Evolutionary conservation across 2,329 filamentous ascomycete species (phyloP).

Genomic region (Aspergillus chevalieri): DNA sequence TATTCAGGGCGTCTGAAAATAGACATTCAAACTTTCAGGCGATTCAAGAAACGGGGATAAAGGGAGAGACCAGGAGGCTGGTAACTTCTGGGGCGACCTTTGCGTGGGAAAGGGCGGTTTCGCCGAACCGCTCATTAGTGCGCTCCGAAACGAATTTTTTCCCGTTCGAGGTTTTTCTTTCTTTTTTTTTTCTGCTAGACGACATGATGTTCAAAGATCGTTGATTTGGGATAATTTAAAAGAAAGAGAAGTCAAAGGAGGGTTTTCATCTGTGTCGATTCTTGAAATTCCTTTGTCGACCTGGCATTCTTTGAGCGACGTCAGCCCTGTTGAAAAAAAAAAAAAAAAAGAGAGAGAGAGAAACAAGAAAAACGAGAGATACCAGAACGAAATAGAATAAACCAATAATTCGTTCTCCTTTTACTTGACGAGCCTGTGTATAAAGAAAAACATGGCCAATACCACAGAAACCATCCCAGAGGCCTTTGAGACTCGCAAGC

Average conservation of each 20-base stretch:
- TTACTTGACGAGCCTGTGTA: too few relatives aligned
- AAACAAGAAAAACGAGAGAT: conserved; percentile 1
- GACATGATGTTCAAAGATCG: background rate
- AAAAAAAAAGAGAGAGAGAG: conserved; percentile 2
- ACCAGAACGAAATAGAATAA: background rate
- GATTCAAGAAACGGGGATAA: background rate
- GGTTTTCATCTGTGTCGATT: background rate
- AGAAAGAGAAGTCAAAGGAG: background rate
- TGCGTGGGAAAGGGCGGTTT: conserved; percentile 14
- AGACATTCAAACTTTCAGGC: background rate
- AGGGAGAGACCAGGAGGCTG: conserved; percentile 17
- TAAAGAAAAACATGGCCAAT: background rate
- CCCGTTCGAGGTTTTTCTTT: conserved; percentile 8
- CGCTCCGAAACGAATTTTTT: conserved; percentile 5
- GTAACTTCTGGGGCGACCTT: conserved; percentile 22
- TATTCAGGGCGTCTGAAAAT: background rate
- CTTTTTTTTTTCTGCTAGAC: background rate
- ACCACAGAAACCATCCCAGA: conserved; percentile 14
- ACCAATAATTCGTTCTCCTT: background rate
- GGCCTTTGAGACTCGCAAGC: conserved; percentile 58
- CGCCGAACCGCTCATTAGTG: conserved; percentile 10
- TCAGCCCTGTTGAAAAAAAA: background rate
- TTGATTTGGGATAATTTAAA: background rate
- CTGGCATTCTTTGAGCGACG: background rate
- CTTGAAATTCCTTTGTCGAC: background rate